Evolutionary conservation across 108 stramenopile genomes (phyloP).

Genomic region (Nannochloropsis granulata): DNA sequence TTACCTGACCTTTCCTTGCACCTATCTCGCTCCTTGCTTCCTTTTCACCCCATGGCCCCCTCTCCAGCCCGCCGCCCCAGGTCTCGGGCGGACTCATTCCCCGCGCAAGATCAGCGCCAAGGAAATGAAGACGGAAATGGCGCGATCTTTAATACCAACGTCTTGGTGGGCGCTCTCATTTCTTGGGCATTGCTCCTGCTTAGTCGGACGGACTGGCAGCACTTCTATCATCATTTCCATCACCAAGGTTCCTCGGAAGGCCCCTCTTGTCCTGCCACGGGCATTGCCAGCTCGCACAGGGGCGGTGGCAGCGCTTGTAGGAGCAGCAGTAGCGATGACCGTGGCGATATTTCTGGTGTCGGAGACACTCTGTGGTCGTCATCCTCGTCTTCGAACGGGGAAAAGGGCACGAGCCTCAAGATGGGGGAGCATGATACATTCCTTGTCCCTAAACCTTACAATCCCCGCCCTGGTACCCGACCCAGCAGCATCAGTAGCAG

Average conservation of each 20-base stretch:
- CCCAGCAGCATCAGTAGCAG: neutral
- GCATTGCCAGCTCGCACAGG: neutral
- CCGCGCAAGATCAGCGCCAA: no score
- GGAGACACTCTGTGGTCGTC: neutral
- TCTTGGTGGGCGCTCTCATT: neutral
- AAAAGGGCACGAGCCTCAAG: neutral
- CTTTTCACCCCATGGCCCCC: no score
- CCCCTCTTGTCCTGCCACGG: neutral
- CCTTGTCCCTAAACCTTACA: neutral
- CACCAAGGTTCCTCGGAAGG: neutral
- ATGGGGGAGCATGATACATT: neutral
- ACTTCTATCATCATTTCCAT: neutral
- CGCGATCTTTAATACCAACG: neutral
- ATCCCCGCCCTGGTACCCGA: neutral
- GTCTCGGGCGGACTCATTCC: no score
- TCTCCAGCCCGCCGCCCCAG: no score
- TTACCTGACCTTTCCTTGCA: no score
- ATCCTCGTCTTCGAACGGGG: neutral
- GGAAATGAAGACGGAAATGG: neutral
- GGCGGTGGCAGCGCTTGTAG: no score
- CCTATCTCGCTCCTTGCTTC: no score
- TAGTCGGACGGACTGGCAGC: neutral
- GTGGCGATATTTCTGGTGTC: neutral
- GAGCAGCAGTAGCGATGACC: neutral
- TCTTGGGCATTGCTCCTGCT: neutral